Evolutionary conservation across 208 protist genomes (phyloP).

Genomic region (Endotrypanum monterogeii): DNA sequence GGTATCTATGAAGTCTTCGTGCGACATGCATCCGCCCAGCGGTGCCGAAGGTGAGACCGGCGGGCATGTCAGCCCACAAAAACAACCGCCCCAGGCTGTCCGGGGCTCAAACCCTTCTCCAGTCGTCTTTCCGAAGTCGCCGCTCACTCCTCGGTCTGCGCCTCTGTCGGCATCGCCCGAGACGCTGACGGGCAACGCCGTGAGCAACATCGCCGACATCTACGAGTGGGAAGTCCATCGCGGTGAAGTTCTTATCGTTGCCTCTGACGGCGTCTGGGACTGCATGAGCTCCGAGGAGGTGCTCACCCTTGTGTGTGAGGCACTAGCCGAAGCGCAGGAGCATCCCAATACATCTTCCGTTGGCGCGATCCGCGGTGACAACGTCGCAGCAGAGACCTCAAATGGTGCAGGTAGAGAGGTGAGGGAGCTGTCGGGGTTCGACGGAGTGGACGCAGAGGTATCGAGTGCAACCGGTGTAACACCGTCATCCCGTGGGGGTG

Average conservation of each 20-base stretch:
- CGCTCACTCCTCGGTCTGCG: background rate
- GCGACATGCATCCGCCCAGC: background rate
- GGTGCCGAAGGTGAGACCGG: background rate
- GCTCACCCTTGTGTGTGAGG: constrained; percentile 47
- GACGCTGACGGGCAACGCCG: constrained; percentile 37
- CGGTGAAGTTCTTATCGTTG: constrained; percentile 78
- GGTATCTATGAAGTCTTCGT: background rate
- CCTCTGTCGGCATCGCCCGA: background rate
- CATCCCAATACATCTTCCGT: background rate
- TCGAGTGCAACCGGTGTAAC: background rate
- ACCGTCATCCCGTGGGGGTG: background rate
- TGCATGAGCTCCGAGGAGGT: constrained; percentile 59
- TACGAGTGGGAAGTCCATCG: constrained; percentile 58
- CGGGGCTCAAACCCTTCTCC: background rate
- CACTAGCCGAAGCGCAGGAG: background rate
- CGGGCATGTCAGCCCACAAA: background rate
- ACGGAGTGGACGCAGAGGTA: background rate
- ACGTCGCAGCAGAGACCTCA: background rate
- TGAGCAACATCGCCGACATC: constrained; percentile 80
- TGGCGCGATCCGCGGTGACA: background rate
- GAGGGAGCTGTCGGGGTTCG: background rate
- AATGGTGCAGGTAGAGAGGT: background rate
- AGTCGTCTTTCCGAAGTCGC: constrained; percentile 2
- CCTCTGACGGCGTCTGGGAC: constrained; percentile 85
- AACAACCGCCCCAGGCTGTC: background rate